These are phyloP conservation scores for Colletotrichum tabaci DNA, from an alignment of 2,329 filamentous ascomycete species.

Conservation along the genomic window DNA sequence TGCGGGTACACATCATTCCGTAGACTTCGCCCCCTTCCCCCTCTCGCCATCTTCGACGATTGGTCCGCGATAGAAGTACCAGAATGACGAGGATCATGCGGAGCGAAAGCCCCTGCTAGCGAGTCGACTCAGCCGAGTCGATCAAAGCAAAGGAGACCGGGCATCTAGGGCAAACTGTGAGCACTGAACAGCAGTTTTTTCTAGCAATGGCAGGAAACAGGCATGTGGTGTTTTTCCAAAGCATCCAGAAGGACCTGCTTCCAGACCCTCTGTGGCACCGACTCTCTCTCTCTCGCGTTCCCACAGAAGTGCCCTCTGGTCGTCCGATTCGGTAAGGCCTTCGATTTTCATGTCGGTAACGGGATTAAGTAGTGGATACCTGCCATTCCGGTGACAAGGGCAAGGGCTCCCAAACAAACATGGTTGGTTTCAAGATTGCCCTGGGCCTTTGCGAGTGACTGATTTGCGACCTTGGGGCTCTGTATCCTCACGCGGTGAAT, in stretches of 20 bases:
- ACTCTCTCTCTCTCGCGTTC: not conserved
- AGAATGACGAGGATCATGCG: conserved; percentile 3
- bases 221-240: conserved; percentile 4
- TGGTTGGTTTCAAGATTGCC: conserved; percentile 29
- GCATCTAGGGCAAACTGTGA: conserved; percentile 4
- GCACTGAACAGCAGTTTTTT: conserved; percentile 5
- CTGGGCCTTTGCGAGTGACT: conserved; percentile 15
- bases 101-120: not conserved
- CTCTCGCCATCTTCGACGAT: not conserved
- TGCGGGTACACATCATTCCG: conserved; percentile 11
- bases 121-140: not conserved
- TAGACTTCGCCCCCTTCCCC: not conserved
- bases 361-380: conserved; percentile 36
- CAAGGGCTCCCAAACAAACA: conserved; percentile 32
- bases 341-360: conserved; percentile 38
- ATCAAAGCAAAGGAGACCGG: not conserved
- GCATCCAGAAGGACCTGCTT: not conserved
- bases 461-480: conserved; percentile 2
- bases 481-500: not conserved
- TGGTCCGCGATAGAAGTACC: not conserved
- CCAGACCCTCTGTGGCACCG: conserved; percentile 2
- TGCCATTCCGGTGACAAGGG: conserved; percentile 28
- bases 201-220: conserved; percentile 4
- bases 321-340: conserved; percentile 36
- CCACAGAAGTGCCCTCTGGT: conserved; percentile 1